A percentile compares a stretch with the other conserved stretches of the same genome.
Conservation (phyloP, 2,329 filamentous ascomycete species). For the Fusarium beomiforme region DNA sequence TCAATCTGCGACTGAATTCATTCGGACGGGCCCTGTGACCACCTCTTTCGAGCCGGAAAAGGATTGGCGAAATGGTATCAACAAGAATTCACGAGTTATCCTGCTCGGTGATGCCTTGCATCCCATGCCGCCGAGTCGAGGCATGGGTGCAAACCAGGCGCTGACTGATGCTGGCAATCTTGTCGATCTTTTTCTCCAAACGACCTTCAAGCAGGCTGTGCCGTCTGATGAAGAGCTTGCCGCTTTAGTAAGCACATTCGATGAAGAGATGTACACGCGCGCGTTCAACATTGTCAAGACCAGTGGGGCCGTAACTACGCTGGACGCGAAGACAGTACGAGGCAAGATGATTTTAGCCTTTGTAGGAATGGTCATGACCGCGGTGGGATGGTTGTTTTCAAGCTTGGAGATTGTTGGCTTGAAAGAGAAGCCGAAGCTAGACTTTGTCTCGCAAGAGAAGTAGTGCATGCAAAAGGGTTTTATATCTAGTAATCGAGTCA, state of each 20-base stretch:
- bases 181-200: neutral
- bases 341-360: neutral
- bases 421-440: neutral
- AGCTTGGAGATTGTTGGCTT: neutral
- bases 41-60: neutral
- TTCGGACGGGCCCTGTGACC: neutral
- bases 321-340: neutral
- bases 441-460: neutral
- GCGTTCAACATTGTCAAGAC: neutral
- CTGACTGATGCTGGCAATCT: neutral
- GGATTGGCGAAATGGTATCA: neutral
- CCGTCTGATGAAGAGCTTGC: neutral
- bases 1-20: neutral
- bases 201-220: neutral
- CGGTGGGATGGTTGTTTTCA: neutral
- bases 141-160: neutral
- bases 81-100: neutral
- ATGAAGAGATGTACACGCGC: neutral
- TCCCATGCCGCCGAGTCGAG: neutral
- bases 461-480: neutral
- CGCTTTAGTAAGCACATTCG: neutral
- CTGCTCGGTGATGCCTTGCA: neutral
- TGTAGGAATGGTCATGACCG: neutral
- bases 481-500: neutral
- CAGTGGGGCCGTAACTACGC: neutral